Evolutionary conservation across 192 early-diverging fungal species (phyloP), one percentile per base, ranked within the genome.

Genomic region (Phycomyces blakesleeanus): DNA sequence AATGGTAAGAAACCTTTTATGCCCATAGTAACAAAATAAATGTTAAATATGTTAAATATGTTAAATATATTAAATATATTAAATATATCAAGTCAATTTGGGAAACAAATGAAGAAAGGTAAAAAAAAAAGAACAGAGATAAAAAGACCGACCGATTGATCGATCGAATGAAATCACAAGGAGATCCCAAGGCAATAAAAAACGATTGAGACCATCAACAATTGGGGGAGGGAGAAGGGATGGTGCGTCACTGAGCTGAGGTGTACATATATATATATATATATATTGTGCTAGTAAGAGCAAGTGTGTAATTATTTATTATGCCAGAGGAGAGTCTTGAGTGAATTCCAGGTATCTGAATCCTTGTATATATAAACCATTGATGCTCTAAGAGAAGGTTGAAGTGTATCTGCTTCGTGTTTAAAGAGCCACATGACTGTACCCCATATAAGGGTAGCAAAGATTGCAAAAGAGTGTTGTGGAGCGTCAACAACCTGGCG

Each of bases 321-420:
- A 62, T 91, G 89, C 90, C 89, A 93, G 55, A 93, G 71, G 59
- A 88, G 83, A 61, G 81, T 91, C 67, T 79, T 81, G 22, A 91
- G 78, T 52, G 87, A 85, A 41, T 76, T 73, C 88, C 91, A 94
- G 55, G 75, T 72, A 75, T 91, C 84, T 10, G 91, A 94, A 67
- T 97, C 95, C 39, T 87, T 83, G 76, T 97, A 97, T 24, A 97
- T 78, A 63, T 97, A 97, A 59, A 90, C 87, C 96, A 98, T 98
- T 21, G 93, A 95, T 41, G 89, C 82, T 76, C 89, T 88, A 37
- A 98, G 81, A n/a, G 92, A 94, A 21, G 90, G 83, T 75, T 97
- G 94, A 51, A 98, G 83, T 9, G 87, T 83, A 57, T 93, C 87
- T 53, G 87, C 85, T 74, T 98, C 86, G 58, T 95, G 83, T 55